Conservation (phyloP, 139 green algal genomes). For the Coelastrella sp. region DNA sequence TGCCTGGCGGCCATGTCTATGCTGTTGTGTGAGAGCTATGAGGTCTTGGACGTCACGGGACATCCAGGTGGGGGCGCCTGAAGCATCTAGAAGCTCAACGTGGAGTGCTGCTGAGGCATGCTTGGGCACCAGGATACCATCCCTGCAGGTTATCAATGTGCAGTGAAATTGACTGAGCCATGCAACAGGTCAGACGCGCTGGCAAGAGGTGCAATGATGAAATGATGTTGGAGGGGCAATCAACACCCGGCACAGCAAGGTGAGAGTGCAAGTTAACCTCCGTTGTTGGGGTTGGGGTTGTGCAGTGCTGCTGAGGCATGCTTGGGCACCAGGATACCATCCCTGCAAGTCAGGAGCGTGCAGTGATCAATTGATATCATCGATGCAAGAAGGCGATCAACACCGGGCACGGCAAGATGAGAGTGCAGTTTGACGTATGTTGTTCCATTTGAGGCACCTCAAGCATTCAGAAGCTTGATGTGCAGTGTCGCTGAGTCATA, state of each 20-base stretch:
- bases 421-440: too few species aligned
- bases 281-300: too few species aligned
- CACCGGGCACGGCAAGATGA: too few species aligned
- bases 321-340: too few species aligned
- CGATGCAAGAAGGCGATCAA: too few species aligned
- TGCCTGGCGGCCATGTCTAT: not conserved
- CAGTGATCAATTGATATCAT: not conserved
- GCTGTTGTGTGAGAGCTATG: constrained; percentile 3
- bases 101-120: constrained; percentile 28
- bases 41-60: constrained; percentile 29
- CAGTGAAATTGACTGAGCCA: not conserved
- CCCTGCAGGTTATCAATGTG: not conserved
- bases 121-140: constrained; percentile 54
- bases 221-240: too few species aligned
- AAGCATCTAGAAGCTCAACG: constrained; percentile 60
- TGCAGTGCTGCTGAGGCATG: too few species aligned
- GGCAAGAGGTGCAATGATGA: too few species aligned
- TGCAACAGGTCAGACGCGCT: too few species aligned
- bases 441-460: not conserved
- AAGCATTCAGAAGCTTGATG: not conserved
- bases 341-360: not conserved
- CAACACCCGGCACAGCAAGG: too few species aligned
- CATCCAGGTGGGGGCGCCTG: constrained; percentile 50
- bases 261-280: too few species aligned
- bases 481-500: too few species aligned